These are phyloP conservation scores for Phytophthora foliorum DNA, from an alignment of 352 stramenopile species.

Conservation along the genomic window DNA sequence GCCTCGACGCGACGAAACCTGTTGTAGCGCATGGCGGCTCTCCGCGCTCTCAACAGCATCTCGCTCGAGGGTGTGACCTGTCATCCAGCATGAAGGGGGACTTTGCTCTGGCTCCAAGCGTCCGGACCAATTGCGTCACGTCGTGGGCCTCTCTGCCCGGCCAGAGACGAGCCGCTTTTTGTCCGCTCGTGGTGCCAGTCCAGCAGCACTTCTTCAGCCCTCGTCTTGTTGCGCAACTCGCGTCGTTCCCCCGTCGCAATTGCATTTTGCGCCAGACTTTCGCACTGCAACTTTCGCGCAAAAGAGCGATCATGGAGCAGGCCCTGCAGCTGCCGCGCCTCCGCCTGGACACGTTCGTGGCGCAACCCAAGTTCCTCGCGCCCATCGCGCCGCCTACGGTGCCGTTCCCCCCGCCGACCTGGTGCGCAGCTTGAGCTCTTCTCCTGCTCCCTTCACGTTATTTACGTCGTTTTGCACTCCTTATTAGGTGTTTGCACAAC, in stretches of 20 bases:
- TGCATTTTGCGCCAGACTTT: constrained; percentile 5
- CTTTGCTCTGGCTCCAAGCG: constrained; percentile 37
- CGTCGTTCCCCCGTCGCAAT: neutral
- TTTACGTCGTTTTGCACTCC: neutral
- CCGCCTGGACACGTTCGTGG: constrained; percentile 61
- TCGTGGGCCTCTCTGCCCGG: constrained; percentile 28
- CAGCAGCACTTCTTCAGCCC: constrained; percentile 4
- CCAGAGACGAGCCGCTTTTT: constrained; percentile 14
- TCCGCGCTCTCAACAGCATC: neutral
- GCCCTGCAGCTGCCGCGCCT: constrained; percentile 75
- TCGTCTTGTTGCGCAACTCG: constrained; percentile 41
- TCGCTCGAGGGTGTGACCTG: neutral
- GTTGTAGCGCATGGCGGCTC: neutral
- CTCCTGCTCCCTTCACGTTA: no score
- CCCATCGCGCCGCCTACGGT: constrained; percentile 72
- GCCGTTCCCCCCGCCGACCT: constrained; percentile 71
- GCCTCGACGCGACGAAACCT: neutral
- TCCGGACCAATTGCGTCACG: constrained; percentile 44
- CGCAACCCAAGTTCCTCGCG: constrained; percentile 72
- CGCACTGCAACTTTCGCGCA: constrained; percentile 5
- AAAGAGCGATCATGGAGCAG: constrained; percentile 51
- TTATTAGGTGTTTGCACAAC: constrained; percentile 52
- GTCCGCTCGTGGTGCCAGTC: constrained; percentile 9
- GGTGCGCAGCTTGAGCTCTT: constrained; percentile 56
- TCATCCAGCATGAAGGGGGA: constrained; percentile 6